Evolutionary conservation across 345 rosid species (phyloP).

Genomic region (Moricandia arvensis): DNA sequence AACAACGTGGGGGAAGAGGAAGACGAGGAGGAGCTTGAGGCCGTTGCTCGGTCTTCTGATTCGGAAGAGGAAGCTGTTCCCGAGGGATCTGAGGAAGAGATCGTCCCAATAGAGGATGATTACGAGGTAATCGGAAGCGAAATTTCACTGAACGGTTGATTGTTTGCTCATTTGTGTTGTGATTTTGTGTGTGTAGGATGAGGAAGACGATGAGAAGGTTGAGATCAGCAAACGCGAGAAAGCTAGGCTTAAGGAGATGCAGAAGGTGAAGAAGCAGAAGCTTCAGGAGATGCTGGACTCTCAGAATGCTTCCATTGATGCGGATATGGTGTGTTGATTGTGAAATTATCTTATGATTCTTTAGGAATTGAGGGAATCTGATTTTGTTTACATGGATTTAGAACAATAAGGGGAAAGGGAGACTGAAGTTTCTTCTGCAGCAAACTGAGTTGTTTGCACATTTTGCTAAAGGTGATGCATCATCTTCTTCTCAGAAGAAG

Average conservation of each 20-base stretch:
- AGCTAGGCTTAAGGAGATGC: conserved; percentile 54
- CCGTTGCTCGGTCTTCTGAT: conserved; percentile 81
- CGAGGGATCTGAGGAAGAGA: conserved; percentile 46
- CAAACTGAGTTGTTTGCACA: conserved; percentile 98
- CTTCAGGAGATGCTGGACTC: conserved; percentile 86
- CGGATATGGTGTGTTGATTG: conserved; percentile 63
- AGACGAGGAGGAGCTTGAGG: conserved; percentile 60
- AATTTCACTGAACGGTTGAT: not conserved
- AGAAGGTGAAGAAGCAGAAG: conserved; percentile 81
- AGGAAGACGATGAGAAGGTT: not conserved
- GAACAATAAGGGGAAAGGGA: conserved; percentile 88
- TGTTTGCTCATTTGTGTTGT: conserved; percentile 6
- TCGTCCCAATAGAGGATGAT: conserved; percentile 30
- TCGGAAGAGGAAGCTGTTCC: conserved; percentile 52
- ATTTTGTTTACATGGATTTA: conserved; percentile 23
- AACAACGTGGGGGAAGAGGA: not conserved
- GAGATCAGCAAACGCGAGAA: not conserved
- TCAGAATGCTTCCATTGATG: conserved; percentile 90
- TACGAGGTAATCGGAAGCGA: conserved; percentile 29
- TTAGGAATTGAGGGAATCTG: conserved; percentile 2
- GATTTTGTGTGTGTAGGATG: not conserved
- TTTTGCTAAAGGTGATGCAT: conserved; percentile 79
- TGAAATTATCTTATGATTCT: conserved; percentile 34
- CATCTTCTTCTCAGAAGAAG: conserved; percentile 65
- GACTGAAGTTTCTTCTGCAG: conserved; percentile 86